Conservation (phyloP, 306 rosid genomes). For the Prunus salicina region DNA sequence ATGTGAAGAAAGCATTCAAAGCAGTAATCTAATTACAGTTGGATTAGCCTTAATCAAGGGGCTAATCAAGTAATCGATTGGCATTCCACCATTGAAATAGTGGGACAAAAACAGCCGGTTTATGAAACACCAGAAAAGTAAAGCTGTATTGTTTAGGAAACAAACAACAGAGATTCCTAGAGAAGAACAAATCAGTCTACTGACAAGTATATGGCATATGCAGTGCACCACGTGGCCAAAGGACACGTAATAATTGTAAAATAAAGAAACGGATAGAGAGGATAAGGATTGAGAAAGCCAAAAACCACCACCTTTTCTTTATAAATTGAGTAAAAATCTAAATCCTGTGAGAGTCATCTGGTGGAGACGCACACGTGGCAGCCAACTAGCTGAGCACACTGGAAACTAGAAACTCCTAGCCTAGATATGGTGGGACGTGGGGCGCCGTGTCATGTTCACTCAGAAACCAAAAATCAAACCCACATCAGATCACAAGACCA, state of each 20-base stretch:
- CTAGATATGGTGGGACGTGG: not conserved
- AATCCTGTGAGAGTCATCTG: not conserved
- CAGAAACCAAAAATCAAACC: not conserved
- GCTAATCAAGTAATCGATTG: not conserved
- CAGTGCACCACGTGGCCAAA: too few species aligned
- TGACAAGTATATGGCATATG: too few species aligned
- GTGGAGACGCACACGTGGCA: not conserved
- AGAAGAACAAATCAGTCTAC: too few species aligned
- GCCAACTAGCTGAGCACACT: not conserved
- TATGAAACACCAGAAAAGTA: not conserved
- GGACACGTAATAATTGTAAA: not conserved
- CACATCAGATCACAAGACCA: not conserved
- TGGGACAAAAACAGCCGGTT: not conserved
- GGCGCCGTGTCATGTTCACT: constrained; percentile 13
- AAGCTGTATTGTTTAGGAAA: not conserved
- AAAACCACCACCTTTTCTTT: not conserved
- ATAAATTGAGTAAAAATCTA: not conserved
- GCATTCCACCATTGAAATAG: not conserved
- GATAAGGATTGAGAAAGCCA: constrained; percentile 12
- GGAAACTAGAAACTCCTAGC: not conserved
- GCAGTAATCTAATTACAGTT: not conserved
- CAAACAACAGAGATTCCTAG: not conserved
- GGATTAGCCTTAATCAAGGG: not conserved
- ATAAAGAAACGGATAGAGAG: not conserved
- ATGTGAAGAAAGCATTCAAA: not conserved